These are phyloP conservation scores for Aspergillus proliferans DNA, from an alignment of 2,329 filamentous ascomycete species.

Conservation along the genomic window DNA sequence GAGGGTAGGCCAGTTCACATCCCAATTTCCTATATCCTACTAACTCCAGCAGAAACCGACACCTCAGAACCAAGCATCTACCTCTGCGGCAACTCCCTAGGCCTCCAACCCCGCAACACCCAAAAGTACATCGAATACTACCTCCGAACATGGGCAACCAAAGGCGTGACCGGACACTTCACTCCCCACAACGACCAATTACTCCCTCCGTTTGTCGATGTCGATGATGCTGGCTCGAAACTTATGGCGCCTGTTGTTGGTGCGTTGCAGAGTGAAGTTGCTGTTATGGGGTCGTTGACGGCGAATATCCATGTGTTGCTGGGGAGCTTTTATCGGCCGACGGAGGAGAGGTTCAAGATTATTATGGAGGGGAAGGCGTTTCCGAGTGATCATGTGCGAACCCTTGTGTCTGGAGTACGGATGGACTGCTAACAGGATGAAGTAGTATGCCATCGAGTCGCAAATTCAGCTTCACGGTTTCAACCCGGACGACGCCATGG, in stretches of 20 bases:
- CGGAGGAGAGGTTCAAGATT: constrained; percentile 62
- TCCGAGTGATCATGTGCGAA: constrained; percentile 69
- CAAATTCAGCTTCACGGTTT: constrained; percentile 68
- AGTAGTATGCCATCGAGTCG: constrained; percentile 72
- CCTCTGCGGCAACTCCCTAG: constrained; percentile 84
- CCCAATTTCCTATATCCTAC: background rate
- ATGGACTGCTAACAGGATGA: constrained; percentile 7
- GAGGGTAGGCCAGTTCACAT: constrained; percentile 19
- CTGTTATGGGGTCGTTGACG: constrained; percentile 82
- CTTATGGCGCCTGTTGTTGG: constrained; percentile 70
- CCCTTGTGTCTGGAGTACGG: background rate
- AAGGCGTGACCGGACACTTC: constrained; percentile 83
- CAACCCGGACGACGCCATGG: constrained; percentile 61
- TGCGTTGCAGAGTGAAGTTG: constrained; percentile 65
- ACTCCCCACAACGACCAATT: constrained; percentile 60
- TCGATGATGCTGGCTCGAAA: constrained; percentile 67
- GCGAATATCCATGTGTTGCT: constrained; percentile 75
- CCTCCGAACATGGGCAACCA: constrained; percentile 74
- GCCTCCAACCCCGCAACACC: constrained; percentile 69
- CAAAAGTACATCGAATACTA: constrained; percentile 63
- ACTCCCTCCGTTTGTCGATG: constrained; percentile 67
- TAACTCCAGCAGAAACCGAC: constrained; percentile 12
- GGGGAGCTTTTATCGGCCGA: constrained; percentile 76
- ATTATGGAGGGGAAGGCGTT: constrained; percentile 88
- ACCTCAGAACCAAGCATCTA: constrained; percentile 57